Base-by-base conservation (phyloP, 345 rosid genomes). In the Raphanus raphanistrum region DNA sequence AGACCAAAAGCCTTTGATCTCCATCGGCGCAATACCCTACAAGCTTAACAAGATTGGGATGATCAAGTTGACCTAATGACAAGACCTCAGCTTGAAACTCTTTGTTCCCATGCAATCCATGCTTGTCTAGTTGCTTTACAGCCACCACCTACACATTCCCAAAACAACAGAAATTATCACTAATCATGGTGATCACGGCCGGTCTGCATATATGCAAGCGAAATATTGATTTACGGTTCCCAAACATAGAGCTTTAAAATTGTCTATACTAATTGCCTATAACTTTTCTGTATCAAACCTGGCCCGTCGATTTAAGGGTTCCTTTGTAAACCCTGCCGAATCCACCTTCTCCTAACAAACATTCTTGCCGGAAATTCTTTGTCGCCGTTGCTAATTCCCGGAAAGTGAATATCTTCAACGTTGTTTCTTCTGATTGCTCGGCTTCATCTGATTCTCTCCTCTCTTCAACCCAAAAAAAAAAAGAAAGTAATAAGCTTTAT, bases 321-420 rank as follows among this genome's bases (percentile, higher is more conserved):
- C 96, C 98, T 82, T 82, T 92, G 45, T 86, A 92, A 61, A 88
- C 94, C 58, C 88, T 87, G 57, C 98, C 96, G 17, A 89, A 89
- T 65, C 93, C 93, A 48, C 96, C 94, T 84, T 92, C 98, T 31
- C 94, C 96, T 33, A 92, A 31, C 41, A 90, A 81, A 71, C 87
- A 85, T 38, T 88, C 96, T 16, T 87, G 88, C 3, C 88, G 85
- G 81, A 92, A 92, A 75, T 89, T 92, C 73, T 78, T 88, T 10
- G 98, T 92, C 5, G 97, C 97, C 4, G 93, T 54, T 3, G 90
- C 93, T 21, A 92, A 80, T 58, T 92, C 97, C 0, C 91, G 87
- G 70, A 92, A 89, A 5, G 84, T 85, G 64, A 87, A 79, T 64
- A 0, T 82, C 64, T 48, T 48, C 54, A 74, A 10, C 13, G 65